Evolutionary conservation across 148 eudicot species (phyloP).

Genomic region (Bassia scoparia): DNA sequence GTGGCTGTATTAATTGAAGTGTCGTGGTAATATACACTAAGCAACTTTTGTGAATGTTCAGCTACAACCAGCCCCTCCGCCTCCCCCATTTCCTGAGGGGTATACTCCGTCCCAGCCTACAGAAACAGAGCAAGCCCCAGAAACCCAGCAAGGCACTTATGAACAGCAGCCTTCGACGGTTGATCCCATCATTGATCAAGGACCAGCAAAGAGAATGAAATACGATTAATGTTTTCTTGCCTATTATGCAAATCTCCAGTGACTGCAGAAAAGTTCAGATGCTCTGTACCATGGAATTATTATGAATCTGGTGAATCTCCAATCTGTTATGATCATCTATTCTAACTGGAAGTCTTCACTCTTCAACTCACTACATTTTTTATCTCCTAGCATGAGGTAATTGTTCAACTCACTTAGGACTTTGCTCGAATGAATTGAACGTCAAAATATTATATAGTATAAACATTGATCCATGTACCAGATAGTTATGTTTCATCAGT

Average conservation of each 20-base stretch:
- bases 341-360: not conserved
- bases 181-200: conserved; percentile 94
- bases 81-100: conserved; percentile 92
- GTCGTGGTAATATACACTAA: not conserved
- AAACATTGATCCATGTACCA: too few relatives aligned
- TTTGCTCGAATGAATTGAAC: not conserved
- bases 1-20: not conserved
- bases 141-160: conserved; percentile 52
- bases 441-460: too few relatives aligned
- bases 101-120: conserved; percentile 59
- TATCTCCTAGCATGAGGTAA: conserved; percentile 5
- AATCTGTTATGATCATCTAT: not conserved
- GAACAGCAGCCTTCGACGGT: conserved; percentile 49
- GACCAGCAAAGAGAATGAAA: conserved; percentile 86
- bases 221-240: conserved; percentile 24
- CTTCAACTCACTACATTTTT: not conserved
- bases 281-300: not conserved
- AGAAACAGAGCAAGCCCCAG: conserved; percentile 56
- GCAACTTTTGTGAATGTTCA: conserved; percentile 30
- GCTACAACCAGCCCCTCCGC: conserved; percentile 83
- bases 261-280: not conserved
- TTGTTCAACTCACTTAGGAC: not conserved
- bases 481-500: too few relatives aligned
- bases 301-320: conserved; percentile 6
- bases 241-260: not conserved